phyloP scores from a whole-genome alignment of 768 basidiomycete species.

The Lactarius pseudohatsudake region DNA sequence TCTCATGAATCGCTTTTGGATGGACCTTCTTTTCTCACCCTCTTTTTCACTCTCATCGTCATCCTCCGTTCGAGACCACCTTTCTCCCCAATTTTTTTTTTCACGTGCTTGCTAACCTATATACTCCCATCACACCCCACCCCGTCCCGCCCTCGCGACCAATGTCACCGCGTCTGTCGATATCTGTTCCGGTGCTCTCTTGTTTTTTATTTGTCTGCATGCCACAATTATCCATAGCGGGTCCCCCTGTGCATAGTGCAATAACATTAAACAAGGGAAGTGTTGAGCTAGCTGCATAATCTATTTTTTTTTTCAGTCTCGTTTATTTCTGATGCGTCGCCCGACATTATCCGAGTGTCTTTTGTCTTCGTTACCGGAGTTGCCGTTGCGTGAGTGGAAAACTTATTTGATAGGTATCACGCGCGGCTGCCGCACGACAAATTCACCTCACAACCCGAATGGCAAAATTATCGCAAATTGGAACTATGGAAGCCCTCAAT shows the following conservation, averaged over 20 bases:
- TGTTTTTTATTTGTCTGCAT: constrained; percentile 32
- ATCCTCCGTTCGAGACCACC: constrained; percentile 6
- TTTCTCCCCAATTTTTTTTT: constrained; percentile 12
- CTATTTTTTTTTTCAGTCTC: constrained; percentile 9
- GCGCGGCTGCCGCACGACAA: background rate
- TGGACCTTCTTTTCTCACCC: constrained; percentile 22
- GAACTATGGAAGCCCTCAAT: constrained; percentile 14
- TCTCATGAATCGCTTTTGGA: constrained; percentile 30
- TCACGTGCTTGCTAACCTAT: constrained; percentile 29
- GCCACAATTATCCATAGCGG: constrained; percentile 30
- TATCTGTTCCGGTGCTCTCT: constrained; percentile 29
- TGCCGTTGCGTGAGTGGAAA: background rate
- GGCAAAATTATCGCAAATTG: constrained; percentile 5
- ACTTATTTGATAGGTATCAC: too few relatives aligned
- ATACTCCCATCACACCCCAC: constrained; percentile 4
- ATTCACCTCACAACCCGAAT: background rate
- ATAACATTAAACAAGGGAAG: constrained; percentile 31
- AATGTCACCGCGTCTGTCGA: constrained; percentile 24
- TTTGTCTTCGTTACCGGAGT: background rate
- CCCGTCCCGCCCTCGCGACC: constrained; percentile 8
- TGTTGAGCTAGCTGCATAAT: constrained; percentile 31
- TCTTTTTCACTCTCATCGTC: constrained; percentile 16
- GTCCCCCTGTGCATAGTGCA: constrained; percentile 30
- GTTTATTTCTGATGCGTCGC: background rate
- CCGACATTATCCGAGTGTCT: background rate